Evolutionary conservation across 371 early-diverging fungal genomes (phyloP), one percentile per base, ranked within the genome.

Genomic region (Capillidium heterosporum): DNA sequence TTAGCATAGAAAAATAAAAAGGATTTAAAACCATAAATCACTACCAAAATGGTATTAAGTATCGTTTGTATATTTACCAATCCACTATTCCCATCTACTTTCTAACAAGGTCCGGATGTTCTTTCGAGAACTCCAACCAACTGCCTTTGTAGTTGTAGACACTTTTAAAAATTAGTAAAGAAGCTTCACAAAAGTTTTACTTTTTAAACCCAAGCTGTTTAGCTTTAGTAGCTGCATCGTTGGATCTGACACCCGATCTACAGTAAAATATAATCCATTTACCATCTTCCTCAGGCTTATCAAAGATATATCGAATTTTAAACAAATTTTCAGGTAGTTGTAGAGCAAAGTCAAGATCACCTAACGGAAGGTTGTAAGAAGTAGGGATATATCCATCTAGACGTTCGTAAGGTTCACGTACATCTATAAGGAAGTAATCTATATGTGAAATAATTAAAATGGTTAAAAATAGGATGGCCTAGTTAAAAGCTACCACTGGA

Each of bases 61-160:
- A n/a, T n/a, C n/a, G n/a, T n/a, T n/a, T n/a, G n/a, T n/a, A n/a
- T n/a, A n/a, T n/a, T n/a, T n/a, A n/a, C n/a, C n/a, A n/a, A n/a
- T n/a, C n/a, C n/a, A n/a, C n/a, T n/a, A n/a, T n/a, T n/a, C n/a
- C n/a, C 35, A 35, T 35, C 13, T 35, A 35, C 13, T 35, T 35
- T 35, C 13, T 35, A 48, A 31, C 24, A 31, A 32, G 32, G 21
- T 53, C 53, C 11, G 55, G 55, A 11, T 55, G 21, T 19, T 55
- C 29, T 42, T 55, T 24, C 3, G 55, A 55, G 55, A 75, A 75
- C 57, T 75, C 71, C 32, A 68, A 67, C 76, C 76, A 75, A 41
- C 73, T 73, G 42, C 75, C 75, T 41, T 69, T 71, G 60, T 73
- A 75, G 65, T 75, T 75, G 59, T 68, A 70, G 27, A 40, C 67